phyloP scores from a whole-genome alignment of 2,329 filamentous ascomycete genomes.

The Cladophialophora carrionii region DNA sequence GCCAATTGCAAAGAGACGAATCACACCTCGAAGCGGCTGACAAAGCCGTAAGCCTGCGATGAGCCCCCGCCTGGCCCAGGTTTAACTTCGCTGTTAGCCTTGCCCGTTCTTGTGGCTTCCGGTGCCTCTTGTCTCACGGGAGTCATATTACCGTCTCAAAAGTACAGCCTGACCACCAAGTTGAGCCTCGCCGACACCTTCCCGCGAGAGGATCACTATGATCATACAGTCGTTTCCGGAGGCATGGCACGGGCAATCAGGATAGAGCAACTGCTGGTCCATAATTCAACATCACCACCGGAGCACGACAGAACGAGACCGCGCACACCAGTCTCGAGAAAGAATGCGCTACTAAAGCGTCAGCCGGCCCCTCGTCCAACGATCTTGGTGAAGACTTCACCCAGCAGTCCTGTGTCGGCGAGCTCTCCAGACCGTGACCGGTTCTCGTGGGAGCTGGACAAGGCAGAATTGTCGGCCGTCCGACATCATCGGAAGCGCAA shows the following conservation, averaged over 20 bases:
- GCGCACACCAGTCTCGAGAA: slow-evolving; percentile 4
- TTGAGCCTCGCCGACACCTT: slow-evolving; percentile 7
- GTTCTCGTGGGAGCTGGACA: slow-evolving; percentile 22
- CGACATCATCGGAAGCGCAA: slow-evolving; percentile 26
- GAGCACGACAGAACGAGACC: not conserved
- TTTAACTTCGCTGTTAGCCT: slow-evolving; percentile 15
- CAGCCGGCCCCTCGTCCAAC: slow-evolving; percentile 18
- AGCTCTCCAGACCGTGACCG: slow-evolving; percentile 11
- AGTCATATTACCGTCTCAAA: slow-evolving; percentile 18
- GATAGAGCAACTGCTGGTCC: slow-evolving; percentile 24
- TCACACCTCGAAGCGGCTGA: slow-evolving; percentile 14
- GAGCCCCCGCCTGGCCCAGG: slow-evolving; percentile 4
- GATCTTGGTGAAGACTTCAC: slow-evolving; percentile 21
- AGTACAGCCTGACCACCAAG: slow-evolving; percentile 6
- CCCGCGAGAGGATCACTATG: slow-evolving; percentile 9
- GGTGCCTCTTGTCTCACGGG: slow-evolving; percentile 18
- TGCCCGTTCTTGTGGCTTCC: not conserved
- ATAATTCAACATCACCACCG: not conserved
- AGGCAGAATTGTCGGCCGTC: slow-evolving; percentile 11
- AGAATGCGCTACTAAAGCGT: slow-evolving; percentile 5
- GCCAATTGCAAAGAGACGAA: not conserved
- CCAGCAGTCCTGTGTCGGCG: slow-evolving; percentile 15
- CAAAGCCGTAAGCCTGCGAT: slow-evolving; percentile 25
- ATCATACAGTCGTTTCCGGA: slow-evolving; percentile 18
- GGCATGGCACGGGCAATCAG: slow-evolving; percentile 28